Percentiles rank a stretch among this genome's conserved stretches.
Evolutionary conservation across 2,329 filamentous ascomycete species (phyloP).

Genomic region (Cordyceps pruinosa): DNA sequence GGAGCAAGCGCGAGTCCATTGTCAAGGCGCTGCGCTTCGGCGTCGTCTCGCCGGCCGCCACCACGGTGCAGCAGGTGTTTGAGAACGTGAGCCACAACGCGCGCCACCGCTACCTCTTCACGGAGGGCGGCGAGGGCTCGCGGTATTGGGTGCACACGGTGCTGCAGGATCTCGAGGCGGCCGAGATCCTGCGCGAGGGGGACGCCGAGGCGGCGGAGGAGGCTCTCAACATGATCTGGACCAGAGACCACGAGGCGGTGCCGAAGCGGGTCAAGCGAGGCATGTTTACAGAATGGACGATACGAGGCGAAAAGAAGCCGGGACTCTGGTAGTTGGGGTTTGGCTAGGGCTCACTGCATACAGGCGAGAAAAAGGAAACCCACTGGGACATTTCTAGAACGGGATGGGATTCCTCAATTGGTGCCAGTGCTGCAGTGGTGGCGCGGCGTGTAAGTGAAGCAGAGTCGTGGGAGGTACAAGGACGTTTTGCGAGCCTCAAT

Average conservation of each 20-base stretch:
- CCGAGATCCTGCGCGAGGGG: background rate
- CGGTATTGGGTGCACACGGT: slow-evolving; percentile 4
- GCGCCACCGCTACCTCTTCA: slow-evolving; percentile 8
- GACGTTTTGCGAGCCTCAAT: no score
- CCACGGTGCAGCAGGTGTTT: background rate
- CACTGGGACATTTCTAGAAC: no score
- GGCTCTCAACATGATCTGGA: background rate
- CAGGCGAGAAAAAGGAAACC: no score
- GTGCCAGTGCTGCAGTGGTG: no score
- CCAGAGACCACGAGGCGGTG: background rate
- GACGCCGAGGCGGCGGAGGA: background rate
- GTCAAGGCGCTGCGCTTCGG: background rate
- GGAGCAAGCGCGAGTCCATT: background rate
- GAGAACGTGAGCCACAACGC: background rate
- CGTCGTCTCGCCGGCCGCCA: background rate
- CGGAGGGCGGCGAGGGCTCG: slow-evolving; percentile 2
- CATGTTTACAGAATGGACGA: slow-evolving; percentile 8
- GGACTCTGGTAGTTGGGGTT: background rate
- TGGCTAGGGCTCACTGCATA: background rate
- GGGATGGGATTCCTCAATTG: no score
- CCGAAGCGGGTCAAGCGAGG: background rate
- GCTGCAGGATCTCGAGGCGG: background rate
- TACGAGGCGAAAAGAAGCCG: background rate
- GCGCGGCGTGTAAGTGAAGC: no score
- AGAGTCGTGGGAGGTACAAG: no score